Evolutionary conservation across 805 yeast species (phyloP).

Genomic region (Candida nanaspora): DNA sequence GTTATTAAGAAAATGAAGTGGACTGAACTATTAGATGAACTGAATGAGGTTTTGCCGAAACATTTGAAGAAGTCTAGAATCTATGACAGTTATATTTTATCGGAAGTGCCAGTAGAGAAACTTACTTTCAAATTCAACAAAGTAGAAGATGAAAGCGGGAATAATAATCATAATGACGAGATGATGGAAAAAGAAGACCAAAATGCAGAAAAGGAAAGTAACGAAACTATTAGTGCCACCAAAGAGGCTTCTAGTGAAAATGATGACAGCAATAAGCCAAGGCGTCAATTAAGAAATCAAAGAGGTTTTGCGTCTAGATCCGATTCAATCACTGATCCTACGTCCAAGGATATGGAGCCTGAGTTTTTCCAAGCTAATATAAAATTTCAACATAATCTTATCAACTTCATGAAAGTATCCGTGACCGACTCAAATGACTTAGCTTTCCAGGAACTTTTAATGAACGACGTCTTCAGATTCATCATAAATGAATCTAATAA

Average conservation of each 20-base stretch:
- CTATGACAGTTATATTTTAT: constrained; percentile 45
- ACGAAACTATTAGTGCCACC: too few species aligned
- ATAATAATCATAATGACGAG: background rate
- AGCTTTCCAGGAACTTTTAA: background rate
- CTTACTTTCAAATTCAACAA: constrained; percentile 25
- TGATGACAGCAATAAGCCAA: constrained; percentile 2
- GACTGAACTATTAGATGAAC: constrained; percentile 10
- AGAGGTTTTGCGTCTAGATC: background rate
- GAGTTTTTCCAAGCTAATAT: background rate
- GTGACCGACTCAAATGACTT: background rate
- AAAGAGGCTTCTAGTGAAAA: too few species aligned
- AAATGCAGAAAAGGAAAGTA: background rate
- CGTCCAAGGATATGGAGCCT: background rate
- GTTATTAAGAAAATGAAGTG: constrained; percentile 7
- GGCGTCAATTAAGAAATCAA: constrained; percentile 1
- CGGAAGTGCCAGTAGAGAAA: constrained; percentile 41
- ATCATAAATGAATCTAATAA: background rate
- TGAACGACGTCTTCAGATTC: background rate
- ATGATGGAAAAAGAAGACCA: background rate
- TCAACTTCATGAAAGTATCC: background rate
- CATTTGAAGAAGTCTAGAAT: constrained; percentile 37
- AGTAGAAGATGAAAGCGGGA: background rate
- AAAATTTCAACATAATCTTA: background rate
- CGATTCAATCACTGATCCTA: background rate
- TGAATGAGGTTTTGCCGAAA: constrained; percentile 24